A percentile compares a stretch with the other conserved stretches of the same genome.
These are phyloP conservation scores for Diddensiella caesifluorescens DNA, from an alignment of 805 yeast species.

Conservation along the genomic window DNA sequence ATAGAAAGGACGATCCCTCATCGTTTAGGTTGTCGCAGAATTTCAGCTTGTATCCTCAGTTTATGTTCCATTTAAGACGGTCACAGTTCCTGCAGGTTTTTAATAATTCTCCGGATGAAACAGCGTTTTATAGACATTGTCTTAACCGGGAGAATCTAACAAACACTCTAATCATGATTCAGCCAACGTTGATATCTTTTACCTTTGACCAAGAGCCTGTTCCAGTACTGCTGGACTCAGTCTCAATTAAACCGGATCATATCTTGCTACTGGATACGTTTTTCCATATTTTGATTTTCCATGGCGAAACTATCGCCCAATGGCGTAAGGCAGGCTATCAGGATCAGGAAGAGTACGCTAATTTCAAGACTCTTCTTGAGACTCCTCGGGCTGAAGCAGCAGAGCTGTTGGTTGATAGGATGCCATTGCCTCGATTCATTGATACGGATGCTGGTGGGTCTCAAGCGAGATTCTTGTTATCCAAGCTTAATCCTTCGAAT, in stretches of 20 bases:
- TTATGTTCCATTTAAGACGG: constrained; percentile 90
- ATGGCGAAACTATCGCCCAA: constrained; percentile 89
- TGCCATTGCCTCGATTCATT: constrained; percentile 95
- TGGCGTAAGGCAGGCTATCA: constrained; percentile 97
- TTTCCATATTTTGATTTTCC: constrained; percentile 92
- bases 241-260: constrained; percentile 82
- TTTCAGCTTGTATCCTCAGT: constrained; percentile 89
- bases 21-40: constrained; percentile 80
- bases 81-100: constrained; percentile 94
- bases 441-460: constrained; percentile 98
- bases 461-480: constrained; percentile 92
- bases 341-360: constrained; percentile 82
- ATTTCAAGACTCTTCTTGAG: constrained; percentile 78
- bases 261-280: constrained; percentile 89
- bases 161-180: constrained; percentile 93
- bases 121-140: constrained; percentile 93
- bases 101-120: constrained; percentile 98
- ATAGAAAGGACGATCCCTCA: constrained; percentile 75
- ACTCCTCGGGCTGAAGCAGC: constrained; percentile 93
- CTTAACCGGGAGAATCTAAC: constrained; percentile 86
- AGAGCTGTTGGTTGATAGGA: constrained; percentile 81
- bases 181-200: constrained; percentile 89
- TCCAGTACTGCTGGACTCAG: constrained; percentile 90
- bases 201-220: constrained; percentile 77
- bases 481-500: constrained; percentile 91